Conservation (phyloP, 495 filamentous ascomycete species). For the Annulohypoxylon nitens region DNA sequence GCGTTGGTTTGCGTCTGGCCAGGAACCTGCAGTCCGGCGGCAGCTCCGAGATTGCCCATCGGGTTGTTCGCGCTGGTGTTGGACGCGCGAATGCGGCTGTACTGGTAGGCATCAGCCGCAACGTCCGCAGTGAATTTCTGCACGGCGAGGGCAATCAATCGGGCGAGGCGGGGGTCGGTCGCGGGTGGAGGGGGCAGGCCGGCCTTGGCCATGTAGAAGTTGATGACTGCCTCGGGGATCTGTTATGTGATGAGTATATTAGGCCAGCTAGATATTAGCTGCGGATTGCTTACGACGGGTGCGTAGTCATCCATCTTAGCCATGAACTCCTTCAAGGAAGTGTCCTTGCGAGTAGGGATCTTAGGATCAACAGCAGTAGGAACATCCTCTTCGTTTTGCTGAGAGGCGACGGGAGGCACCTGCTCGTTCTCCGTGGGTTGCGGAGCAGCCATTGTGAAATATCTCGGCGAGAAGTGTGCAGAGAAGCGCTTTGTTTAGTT, state of each 20-base stretch:
- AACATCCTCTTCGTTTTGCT: conserved; percentile 42
- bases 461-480: neutral
- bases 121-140: conserved; percentile 99
- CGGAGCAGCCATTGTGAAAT: conserved; percentile 38
- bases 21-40: conserved; percentile 75
- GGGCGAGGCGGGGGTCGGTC: conserved; percentile 87
- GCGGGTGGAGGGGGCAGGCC: conserved; percentile 90
- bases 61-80: conserved; percentile 89
- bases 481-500: neutral
- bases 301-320: conserved; percentile 98
- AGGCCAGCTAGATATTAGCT: neutral
- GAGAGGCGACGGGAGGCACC: conserved; percentile 40
- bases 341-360: conserved; percentile 84
- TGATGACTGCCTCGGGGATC: conserved; percentile 98
- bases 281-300: conserved; percentile 78
- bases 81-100: conserved; percentile 90
- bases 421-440: conserved; percentile 49
- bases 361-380: conserved; percentile 52
- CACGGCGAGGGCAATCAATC: conserved; percentile 93
- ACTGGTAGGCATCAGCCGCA: conserved; percentile 97
- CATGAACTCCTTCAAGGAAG: conserved; percentile 88
- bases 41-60: conserved; percentile 86
- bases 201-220: conserved; percentile 96
- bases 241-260: conserved; percentile 53
- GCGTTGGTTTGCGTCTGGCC: conserved; percentile 69